A percentile compares a stretch with the other conserved stretches of the same genome.
Conservation (phyloP, 768 basidiomycete species). For the Megacollybia marginata region DNA sequence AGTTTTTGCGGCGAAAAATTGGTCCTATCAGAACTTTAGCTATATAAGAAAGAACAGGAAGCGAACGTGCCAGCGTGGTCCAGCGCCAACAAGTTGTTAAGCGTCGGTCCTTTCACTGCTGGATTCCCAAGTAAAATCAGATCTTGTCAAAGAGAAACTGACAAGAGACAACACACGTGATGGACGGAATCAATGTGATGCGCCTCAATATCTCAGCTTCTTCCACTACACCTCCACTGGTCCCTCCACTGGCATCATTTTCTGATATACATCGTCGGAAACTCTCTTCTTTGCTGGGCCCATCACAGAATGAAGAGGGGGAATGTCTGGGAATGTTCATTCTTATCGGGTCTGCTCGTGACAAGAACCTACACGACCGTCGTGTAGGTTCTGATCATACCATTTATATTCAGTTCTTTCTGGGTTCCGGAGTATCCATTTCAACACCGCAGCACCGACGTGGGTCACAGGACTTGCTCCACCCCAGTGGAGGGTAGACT, state of each 20-base stretch:
- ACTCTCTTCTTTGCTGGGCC: slow-evolving; percentile 16
- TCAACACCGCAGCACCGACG: slow-evolving; percentile 42
- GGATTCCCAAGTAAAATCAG: no score
- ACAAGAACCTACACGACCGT: slow-evolving; percentile 12
- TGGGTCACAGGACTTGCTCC: slow-evolving; percentile 30
- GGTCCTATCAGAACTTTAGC: no score
- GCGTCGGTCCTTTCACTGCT: no score
- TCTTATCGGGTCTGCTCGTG: slow-evolving; percentile 16
- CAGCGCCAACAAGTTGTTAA: no score
- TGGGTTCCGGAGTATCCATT: slow-evolving; percentile 40
- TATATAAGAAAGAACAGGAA: no score
- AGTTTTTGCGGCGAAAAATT: no score
- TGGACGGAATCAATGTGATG: slow-evolving; percentile 7
- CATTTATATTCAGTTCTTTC: slow-evolving; percentile 29
- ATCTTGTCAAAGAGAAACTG: no score
- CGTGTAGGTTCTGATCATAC: neutral
- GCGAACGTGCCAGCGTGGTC: no score
- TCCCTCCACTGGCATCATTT: slow-evolving; percentile 3
- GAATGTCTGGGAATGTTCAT: slow-evolving; percentile 22
- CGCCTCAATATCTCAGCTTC: slow-evolving; percentile 2
- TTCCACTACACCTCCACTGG: neutral
- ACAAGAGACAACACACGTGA: no score
- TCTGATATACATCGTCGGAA: slow-evolving; percentile 11
- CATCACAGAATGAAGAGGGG: slow-evolving; percentile 16
- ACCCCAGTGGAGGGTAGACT: slow-evolving; percentile 24